These are phyloP conservation scores for Talaromyces sp. DNA, from an alignment of 2,329 filamentous ascomycete genomes.

Conservation along the genomic window DNA sequence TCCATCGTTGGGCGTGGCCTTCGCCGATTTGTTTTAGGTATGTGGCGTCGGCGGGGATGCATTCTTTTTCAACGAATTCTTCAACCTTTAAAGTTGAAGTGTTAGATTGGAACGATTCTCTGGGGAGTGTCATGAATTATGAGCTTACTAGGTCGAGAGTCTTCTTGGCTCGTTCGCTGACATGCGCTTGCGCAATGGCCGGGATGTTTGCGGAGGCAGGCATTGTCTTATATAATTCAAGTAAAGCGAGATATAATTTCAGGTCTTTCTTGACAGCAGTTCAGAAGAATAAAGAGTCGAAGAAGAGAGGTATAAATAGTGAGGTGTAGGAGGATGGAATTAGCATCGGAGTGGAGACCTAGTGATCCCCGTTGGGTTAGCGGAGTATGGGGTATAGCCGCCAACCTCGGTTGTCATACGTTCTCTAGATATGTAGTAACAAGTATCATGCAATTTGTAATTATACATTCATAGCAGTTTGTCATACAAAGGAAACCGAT, in stretches of 20 bases:
- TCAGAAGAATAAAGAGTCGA: neutral
- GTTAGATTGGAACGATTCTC: neutral
- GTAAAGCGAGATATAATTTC: neutral
- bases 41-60: constrained; percentile 78
- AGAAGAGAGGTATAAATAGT: neutral
- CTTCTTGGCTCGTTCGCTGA: constrained; percentile 81
- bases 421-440: neutral
- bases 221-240: constrained; percentile 33
- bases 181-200: constrained; percentile 59
- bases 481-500: neutral
- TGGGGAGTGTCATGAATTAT: neutral
- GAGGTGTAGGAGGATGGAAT: neutral
- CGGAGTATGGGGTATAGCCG: constrained; percentile 19
- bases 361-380: constrained; percentile 8
- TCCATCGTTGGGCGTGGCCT: constrained; percentile 70
- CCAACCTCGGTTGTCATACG: constrained; percentile 15
- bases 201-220: constrained; percentile 57
- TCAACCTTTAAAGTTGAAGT: constrained; percentile 66
- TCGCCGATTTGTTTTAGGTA: constrained; percentile 76
- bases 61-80: constrained; percentile 97
- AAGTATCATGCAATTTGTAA: neutral
- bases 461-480: neutral
- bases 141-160: constrained; percentile 69
- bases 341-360: neutral
- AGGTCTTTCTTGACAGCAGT: no score